These are phyloP conservation scores for Sphaerobolus stellatus DNA, from an alignment of 1,284 basidiomycete genomes.

Conservation along the genomic window DNA sequence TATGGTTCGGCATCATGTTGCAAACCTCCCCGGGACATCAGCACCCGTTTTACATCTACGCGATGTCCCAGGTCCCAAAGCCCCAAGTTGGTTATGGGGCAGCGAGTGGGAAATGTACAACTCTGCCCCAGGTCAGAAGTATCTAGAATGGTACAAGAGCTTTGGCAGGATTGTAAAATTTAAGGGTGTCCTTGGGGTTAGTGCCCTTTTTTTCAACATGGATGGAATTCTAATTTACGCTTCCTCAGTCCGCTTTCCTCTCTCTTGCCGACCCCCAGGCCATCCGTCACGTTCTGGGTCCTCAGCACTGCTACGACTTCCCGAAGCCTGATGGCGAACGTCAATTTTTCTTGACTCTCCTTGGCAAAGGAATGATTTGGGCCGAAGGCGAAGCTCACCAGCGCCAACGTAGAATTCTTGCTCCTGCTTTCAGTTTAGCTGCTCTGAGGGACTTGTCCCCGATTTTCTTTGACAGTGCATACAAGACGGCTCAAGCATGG, in stretches of 20 bases:
- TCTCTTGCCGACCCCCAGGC: slow-evolving; percentile 15
- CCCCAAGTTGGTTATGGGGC: slow-evolving; percentile 16
- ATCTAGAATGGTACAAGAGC: slow-evolving; percentile 14
- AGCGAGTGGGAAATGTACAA: slow-evolving; percentile 17
- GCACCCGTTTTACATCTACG: slow-evolving; percentile 5
- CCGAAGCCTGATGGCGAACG: slow-evolving; percentile 17
- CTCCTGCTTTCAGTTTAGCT: slow-evolving; percentile 30
- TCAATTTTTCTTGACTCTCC: slow-evolving; percentile 18
- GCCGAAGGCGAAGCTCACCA: slow-evolving; percentile 38
- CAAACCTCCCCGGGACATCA: not conserved
- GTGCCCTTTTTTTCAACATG: not conserved
- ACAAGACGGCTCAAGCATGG: slow-evolving; percentile 11
- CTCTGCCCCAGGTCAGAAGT: slow-evolving; percentile 14
- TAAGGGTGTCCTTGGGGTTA: slow-evolving; percentile 16
- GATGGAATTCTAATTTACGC: not conserved
- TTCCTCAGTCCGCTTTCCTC: slow-evolving; percentile 12
- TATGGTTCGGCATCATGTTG: not conserved
- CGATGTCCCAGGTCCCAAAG: slow-evolving; percentile 9
- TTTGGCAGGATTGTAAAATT: slow-evolving; percentile 15
- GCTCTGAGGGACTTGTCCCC: slow-evolving; percentile 12
- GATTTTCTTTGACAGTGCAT: slow-evolving; percentile 14
- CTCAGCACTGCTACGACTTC: slow-evolving; percentile 15
- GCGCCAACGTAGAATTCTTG: slow-evolving; percentile 29
- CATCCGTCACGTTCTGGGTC: slow-evolving; percentile 14
- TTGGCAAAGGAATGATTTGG: slow-evolving; percentile 37